These are phyloP conservation scores for Fraxinus dipetala DNA, from an alignment of 305 asterid genomes.

Conservation along the genomic window DNA sequence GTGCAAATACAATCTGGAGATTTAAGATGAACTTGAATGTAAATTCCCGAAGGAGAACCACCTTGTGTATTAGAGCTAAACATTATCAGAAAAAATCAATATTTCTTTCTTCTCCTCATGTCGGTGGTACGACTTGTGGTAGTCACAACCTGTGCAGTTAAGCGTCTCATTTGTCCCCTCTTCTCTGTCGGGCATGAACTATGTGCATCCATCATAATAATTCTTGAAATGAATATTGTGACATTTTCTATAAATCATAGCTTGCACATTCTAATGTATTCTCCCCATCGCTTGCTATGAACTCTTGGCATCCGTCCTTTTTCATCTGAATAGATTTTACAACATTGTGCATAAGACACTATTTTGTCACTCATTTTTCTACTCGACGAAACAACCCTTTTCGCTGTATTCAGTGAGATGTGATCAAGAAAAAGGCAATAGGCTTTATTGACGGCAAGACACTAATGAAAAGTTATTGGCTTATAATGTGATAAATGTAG, in stretches of 20 bases:
- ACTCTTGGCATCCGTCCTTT: not conserved
- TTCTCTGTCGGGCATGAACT: not conserved
- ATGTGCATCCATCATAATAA: not conserved
- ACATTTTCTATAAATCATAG: conserved; percentile 16
- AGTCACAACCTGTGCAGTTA: conserved; percentile 8
- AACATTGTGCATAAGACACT: not conserved
- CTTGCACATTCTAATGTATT: not conserved
- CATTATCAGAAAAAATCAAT: not conserved
- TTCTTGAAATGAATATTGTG: conserved; percentile 1
- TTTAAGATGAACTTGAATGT: not conserved
- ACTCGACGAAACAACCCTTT: not conserved
- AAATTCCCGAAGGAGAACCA: not conserved
- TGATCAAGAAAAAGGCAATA: not conserved
- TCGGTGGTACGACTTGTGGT: not conserved
- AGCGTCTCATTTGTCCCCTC: not conserved
- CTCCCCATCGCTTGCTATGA: not conserved
- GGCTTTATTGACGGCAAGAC: not conserved
- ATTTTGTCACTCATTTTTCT: not conserved
- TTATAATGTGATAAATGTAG: too few species aligned
- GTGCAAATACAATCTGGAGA: not conserved
- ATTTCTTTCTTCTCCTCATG: not conserved
- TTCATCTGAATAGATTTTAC: not conserved
- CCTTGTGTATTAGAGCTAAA: not conserved
- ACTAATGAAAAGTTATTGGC: not conserved
- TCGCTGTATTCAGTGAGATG: not conserved